Evolutionary conservation across 345 rosid genomes (phyloP), one percentile per base, ranked within the genome.

Genomic region (Eucalyptus microcorys): DNA sequence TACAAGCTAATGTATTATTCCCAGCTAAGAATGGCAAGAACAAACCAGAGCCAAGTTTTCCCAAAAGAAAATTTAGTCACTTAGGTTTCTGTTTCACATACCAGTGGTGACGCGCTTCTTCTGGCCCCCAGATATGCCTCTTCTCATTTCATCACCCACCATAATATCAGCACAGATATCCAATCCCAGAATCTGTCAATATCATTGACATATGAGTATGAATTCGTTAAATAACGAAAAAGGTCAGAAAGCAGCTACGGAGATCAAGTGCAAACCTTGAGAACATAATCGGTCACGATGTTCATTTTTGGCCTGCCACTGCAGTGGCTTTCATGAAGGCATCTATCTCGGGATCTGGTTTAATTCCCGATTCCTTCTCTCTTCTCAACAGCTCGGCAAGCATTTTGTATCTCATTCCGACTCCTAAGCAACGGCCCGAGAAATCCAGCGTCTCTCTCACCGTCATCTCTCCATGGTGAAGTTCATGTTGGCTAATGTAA

Each of bases 271-370:
- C 91, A 85, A 89, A 94, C 97, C 96, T 94, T 94, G 91, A 94
- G 94, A 52, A 93, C 90, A 47, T 95, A 94, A 88, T 95, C 96
- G 5, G 96, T 93, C 37, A 91, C 89, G 2, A 94, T 89, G 91
- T 92, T 94, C 30, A 90, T 91, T 57, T 93, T 81, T 90, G 93
- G 88, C 96, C 94, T 45, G 91, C 88, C 89, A 91, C 81, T 4
- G 95, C 91, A 7, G 92, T 93, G 45, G 97, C 97, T 89, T 94
- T 95, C 96, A 94, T 95, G 91, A 93, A 95, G 61, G 95, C 96
- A 91, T 95, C 95, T 30, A 94, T 92, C 87, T 95, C 95, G 14
- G 93, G 93, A 71, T 94, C 95, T 12, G 96, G 96, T 50, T 91
- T 93, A 43, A 95, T 92, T 52, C 95, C 94, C 1, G 93, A 93